A percentile compares a stretch with the other conserved stretches of the same genome.
Evolutionary conservation across 2,329 filamentous ascomycete genomes (phyloP).

Genomic region (Phaeoacremonium minimum): DNA sequence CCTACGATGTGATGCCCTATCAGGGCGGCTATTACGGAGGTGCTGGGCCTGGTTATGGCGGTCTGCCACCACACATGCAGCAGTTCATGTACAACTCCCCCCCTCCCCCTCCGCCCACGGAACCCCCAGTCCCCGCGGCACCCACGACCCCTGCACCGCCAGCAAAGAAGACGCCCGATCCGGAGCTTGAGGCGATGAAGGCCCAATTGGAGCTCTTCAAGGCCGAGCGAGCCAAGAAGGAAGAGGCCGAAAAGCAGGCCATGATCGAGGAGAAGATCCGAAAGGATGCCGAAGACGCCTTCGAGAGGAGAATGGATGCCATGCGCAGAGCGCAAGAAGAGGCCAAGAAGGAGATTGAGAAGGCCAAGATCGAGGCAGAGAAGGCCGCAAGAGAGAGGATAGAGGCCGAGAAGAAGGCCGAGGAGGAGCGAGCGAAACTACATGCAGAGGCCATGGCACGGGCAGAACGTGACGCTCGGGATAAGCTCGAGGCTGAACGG

Average conservation of each 20-base stretch:
- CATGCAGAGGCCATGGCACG: slow-evolving; percentile 26
- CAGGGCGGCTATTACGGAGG: slow-evolving; percentile 29
- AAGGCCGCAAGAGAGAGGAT: slow-evolving; percentile 32
- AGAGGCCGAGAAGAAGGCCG: slow-evolving; percentile 30
- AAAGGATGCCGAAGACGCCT: slow-evolving; percentile 39
- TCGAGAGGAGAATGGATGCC: slow-evolving; percentile 26
- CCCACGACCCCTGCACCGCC: slow-evolving; percentile 32
- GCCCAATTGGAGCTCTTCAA: slow-evolving; percentile 52
- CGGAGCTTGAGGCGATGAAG: slow-evolving; percentile 58
- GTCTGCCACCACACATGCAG: slow-evolving; percentile 28
- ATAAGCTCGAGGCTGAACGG: slow-evolving; percentile 23
- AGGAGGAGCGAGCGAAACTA: slow-evolving; percentile 24
- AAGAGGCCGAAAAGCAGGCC: slow-evolving; percentile 37
- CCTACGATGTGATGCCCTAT: slow-evolving; percentile 50
- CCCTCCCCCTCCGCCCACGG: slow-evolving; percentile 38
- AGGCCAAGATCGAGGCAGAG: slow-evolving; percentile 40
- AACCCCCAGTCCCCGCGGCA: slow-evolving; percentile 26
- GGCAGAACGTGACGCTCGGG: slow-evolving; percentile 26
- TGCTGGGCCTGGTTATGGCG: slow-evolving; percentile 18
- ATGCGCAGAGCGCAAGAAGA: slow-evolving; percentile 37
- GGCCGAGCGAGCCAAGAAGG: slow-evolving; percentile 37
- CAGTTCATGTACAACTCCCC: slow-evolving; percentile 32
- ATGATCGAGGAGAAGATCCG: slow-evolving; percentile 40
- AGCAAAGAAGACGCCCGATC: slow-evolving; percentile 34
- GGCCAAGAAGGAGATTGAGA: slow-evolving; percentile 41